Percentiles rank a stretch among this genome's conserved stretches.
These are phyloP conservation scores for Plasmodium malariae DNA, from an alignment of 169 alveolate genomes.

Conservation along the genomic window DNA sequence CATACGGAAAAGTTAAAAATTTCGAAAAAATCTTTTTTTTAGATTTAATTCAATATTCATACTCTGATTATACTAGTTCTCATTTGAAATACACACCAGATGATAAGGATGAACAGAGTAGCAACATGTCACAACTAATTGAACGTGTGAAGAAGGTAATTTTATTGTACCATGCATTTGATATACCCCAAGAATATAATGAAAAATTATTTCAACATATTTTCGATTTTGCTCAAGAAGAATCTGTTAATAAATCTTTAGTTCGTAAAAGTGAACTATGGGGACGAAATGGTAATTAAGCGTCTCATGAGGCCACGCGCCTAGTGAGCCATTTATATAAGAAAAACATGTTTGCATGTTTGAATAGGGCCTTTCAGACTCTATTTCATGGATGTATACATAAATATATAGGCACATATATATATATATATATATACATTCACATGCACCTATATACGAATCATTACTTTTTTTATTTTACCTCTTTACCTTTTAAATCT, in stretches of 20 bases:
- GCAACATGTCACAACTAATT: slow-evolving; percentile 15
- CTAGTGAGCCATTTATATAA: too few relatives aligned
- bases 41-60: slow-evolving; percentile 50
- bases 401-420: not conserved
- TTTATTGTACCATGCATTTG: slow-evolving; percentile 45
- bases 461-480: too few relatives aligned
- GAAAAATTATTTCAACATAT: slow-evolving; percentile 45
- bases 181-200: slow-evolving; percentile 52
- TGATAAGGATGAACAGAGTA: not conserved
- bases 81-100: not conserved
- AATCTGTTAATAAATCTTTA: slow-evolving; percentile 15
- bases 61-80: slow-evolving; percentile 46
- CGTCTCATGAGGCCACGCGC: too few relatives aligned
- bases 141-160: slow-evolving; percentile 25
- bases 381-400: not conserved
- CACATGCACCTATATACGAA: not conserved
- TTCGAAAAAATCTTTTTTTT: slow-evolving; percentile 55
- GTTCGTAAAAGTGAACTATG: slow-evolving; percentile 46
- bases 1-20: slow-evolving; percentile 39
- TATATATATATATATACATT: not conserved
- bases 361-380: too few relatives aligned
- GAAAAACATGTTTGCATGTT: too few relatives aligned
- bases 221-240: slow-evolving; percentile 15
- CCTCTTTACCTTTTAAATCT: too few relatives aligned
- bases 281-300: slow-evolving; percentile 22